These are phyloP conservation scores for Cyclotella choctawhatcheeana DNA, from an alignment of 108 stramenopile genomes.

Conservation along the genomic window DNA sequence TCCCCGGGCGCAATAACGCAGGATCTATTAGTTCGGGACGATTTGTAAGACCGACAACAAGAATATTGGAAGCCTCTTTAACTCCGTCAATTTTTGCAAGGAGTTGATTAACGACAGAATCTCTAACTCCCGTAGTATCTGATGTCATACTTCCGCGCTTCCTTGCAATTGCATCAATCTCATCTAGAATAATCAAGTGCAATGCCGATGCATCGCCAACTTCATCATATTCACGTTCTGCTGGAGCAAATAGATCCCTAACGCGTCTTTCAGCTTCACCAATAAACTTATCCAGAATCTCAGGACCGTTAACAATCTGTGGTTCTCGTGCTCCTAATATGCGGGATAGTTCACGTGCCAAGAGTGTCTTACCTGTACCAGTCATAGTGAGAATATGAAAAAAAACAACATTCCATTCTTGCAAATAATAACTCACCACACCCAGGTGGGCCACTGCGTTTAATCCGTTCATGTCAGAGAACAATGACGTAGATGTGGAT, in stretches of 20 bases:
- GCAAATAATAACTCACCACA: slow-evolving; percentile 40
- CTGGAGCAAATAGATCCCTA: slow-evolving; percentile 70
- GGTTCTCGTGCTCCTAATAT: slow-evolving; percentile 92
- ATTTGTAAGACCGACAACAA: slow-evolving; percentile 91
- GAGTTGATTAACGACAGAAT: slow-evolving; percentile 92
- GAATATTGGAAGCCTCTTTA: slow-evolving; percentile 68
- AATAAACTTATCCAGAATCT: slow-evolving; percentile 79
- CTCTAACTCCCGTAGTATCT: slow-evolving; percentile 75
- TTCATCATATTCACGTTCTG: slow-evolving; percentile 67
- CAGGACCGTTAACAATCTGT: slow-evolving; percentile 90
- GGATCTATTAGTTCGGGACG: slow-evolving; percentile 87
- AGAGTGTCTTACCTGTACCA: slow-evolving; percentile 85
- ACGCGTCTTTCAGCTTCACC: slow-evolving; percentile 82
- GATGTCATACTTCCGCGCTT: slow-evolving; percentile 74
- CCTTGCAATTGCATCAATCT: slow-evolving; percentile 88
- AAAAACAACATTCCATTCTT: not conserved
- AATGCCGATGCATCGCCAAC: slow-evolving; percentile 73
- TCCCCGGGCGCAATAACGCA: slow-evolving; percentile 82
- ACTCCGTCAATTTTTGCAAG: slow-evolving; percentile 84
- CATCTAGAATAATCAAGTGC: slow-evolving; percentile 91
- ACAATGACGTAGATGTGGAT: not conserved
- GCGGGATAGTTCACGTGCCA: slow-evolving; percentile 91
- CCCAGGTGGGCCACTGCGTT: slow-evolving; percentile 66
- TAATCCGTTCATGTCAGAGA: not conserved
- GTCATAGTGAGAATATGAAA: not conserved